A percentile compares a stretch with the other conserved stretches of the same genome.
Conservation (phyloP, 352 stramenopile species). For the Halophytophthora batemanensis region DNA sequence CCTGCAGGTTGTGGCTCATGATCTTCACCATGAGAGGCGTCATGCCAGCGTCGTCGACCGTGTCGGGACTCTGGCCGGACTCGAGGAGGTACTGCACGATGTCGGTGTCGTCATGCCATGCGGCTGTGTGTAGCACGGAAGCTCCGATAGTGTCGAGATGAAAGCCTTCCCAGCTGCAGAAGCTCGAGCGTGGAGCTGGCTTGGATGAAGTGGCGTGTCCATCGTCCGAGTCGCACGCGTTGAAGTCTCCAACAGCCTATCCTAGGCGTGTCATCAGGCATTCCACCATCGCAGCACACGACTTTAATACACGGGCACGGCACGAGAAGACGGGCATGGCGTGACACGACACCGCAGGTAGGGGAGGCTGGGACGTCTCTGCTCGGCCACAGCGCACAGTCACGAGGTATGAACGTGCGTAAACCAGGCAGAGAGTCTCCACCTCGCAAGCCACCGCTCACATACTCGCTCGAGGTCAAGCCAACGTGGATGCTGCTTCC, state of each 20-base stretch:
- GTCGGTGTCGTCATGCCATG: slow-evolving; percentile 10
- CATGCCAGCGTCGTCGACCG: slow-evolving; percentile 10
- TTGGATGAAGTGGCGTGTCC: no score
- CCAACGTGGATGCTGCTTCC: background rate
- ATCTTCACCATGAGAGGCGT: slow-evolving; percentile 15
- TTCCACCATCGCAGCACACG: no score
- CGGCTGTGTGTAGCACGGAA: slow-evolving; percentile 13
- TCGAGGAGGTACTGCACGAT: slow-evolving; percentile 13
- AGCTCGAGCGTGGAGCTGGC: background rate
- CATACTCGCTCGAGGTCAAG: slow-evolving; percentile 1
- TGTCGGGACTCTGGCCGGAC: slow-evolving; percentile 10
- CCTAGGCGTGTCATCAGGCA: no score
- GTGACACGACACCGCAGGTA: no score
- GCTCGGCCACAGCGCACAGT: no score
- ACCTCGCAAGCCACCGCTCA: no score
- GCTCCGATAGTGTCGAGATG: slow-evolving; percentile 12
- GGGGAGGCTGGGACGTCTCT: no score
- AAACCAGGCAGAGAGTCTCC: background rate
- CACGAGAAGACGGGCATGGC: no score
- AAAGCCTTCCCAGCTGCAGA: slow-evolving; percentile 18
- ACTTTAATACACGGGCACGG: no score
- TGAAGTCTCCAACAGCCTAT: background rate
- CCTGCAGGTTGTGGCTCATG: slow-evolving; percentile 16
- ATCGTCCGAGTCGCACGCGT: no score
- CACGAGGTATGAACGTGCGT: slow-evolving; percentile 5